Percentiles rank a stretch among this genome's conserved stretches.
Conservation (phyloP, 2,329 filamentous ascomycete genomes). For the Colletotrichum sp. region DNA sequence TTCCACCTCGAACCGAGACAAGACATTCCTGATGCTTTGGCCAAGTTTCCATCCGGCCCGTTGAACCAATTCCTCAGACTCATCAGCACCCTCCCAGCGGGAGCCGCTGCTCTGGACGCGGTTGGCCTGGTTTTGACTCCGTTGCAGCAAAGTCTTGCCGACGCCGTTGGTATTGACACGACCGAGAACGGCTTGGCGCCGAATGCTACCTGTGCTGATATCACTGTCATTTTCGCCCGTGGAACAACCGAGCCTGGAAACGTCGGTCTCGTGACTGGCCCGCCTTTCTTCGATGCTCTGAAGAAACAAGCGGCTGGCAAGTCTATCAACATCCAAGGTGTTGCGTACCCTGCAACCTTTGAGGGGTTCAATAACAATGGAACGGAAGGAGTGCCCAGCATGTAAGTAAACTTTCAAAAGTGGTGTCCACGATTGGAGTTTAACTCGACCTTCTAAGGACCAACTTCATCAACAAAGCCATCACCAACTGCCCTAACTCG, state of each 20-base stretch:
- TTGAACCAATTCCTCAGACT: conserved; percentile 10
- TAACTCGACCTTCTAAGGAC: conserved; percentile 31
- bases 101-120: conserved; percentile 8
- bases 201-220: conserved; percentile 26
- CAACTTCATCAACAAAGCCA: conserved; percentile 30
- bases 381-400: conserved; percentile 21
- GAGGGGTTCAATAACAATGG: conserved; percentile 28
- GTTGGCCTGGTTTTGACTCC: neutral
- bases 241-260: conserved; percentile 35
- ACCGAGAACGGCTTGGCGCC: conserved; percentile 8
- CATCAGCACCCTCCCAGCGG: conserved; percentile 5
- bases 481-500: conserved; percentile 27
- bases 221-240: conserved; percentile 32
- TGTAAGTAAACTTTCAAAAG: conserved; percentile 22
- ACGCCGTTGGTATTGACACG: conserved; percentile 18
- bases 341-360: conserved; percentile 31
- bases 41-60: conserved; percentile 4
- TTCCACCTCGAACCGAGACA: neutral
- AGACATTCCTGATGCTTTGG: conserved; percentile 3
- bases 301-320: neutral
- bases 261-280: conserved; percentile 28
- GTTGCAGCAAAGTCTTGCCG: conserved; percentile 17
- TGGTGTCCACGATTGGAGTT: accelerated
- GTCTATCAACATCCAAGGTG: conserved; percentile 27
- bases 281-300: conserved; percentile 27